Conservation (phyloP, 1,139 yeast genomes). For the Yamadazyma trypodendri region DNA sequence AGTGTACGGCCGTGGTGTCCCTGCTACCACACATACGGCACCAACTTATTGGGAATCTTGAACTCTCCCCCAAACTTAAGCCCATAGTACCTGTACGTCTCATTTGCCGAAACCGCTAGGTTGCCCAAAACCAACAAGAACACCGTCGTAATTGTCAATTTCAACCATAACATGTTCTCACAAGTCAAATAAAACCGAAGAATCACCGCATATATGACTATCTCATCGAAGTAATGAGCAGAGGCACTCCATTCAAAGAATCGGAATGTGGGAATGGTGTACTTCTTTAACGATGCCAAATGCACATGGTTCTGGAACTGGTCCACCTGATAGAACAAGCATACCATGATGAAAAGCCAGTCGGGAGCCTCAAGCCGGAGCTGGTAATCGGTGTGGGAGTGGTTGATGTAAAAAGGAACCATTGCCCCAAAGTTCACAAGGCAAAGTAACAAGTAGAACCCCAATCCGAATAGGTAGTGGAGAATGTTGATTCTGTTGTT, state of each 20-base stretch:
- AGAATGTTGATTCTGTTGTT: slow-evolving; percentile 65
- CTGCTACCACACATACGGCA: slow-evolving; percentile 15
- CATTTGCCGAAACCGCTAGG: slow-evolving; percentile 61
- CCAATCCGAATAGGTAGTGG: slow-evolving; percentile 74
- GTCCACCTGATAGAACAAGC: slow-evolving; percentile 46
- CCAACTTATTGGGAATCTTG: slow-evolving; percentile 13
- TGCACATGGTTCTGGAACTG: slow-evolving; percentile 62
- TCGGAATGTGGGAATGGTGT: slow-evolving; percentile 58
- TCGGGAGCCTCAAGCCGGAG: slow-evolving; percentile 15
- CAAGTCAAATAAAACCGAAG: slow-evolving; percentile 20
- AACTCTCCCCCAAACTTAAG: slow-evolving; percentile 22
- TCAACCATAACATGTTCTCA: slow-evolving; percentile 11
- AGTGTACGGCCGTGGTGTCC: background rate
- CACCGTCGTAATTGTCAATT: slow-evolving; percentile 20
- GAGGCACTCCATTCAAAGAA: slow-evolving; percentile 56
- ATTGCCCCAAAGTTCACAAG: slow-evolving; percentile 19
- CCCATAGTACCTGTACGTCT: slow-evolving; percentile 55
- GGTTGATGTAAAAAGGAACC: slow-evolving; percentile 13
- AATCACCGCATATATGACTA: slow-evolving; percentile 54
- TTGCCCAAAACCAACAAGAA: slow-evolving; percentile 63
- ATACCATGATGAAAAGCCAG: slow-evolving; percentile 24
- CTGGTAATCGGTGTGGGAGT: background rate
- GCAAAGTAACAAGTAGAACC: slow-evolving; percentile 53
- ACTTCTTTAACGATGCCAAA: slow-evolving; percentile 62
- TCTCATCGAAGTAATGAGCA: slow-evolving; percentile 83